Base-by-base conservation (phyloP, 306 rosid genomes). In the Notholithocarpus densiflorus region DNA sequence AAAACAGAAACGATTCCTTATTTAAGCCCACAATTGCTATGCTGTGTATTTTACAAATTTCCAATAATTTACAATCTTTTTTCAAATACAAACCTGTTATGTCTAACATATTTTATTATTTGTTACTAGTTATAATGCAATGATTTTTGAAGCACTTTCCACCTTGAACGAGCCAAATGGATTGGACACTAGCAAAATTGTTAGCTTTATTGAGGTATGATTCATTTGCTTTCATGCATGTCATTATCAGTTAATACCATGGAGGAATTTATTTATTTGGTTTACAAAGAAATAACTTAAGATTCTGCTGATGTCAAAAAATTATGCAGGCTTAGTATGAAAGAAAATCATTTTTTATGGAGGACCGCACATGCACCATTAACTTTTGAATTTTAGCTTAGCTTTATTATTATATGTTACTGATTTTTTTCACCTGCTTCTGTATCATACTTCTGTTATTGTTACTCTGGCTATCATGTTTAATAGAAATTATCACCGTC, bases 61-160 rank as follows among this genome's bases (percentile, higher is more conserved):
- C 19, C 17, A 56, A 45, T 45, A 21, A 23, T 71, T 59, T 24
- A 20, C 48, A 75, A 19, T 65, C 71, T 68, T 43, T 74, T 68
- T 57, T 60, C 31, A 17, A 59, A 52, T 68, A 26, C 13, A 20
- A 40, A 74, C 3, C 21, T 19, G 24, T 7, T 48, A 15, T 37
- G 37, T 75, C 57, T 29, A 40, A 68, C 24, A 74, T 15, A 23
- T 40, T 19, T 27, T 11, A 34, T 20, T 29, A 40, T 68, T 55
- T 72, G 26, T 61, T 11, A 15, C 10, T 78, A 85, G 88, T 81
- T 81, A 52, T 54, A 61, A 80, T 71, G 34, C 79, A 23, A 55
- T 85, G 83, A 85, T 85, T 48, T 78, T 85, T 12, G 88, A 85
- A 81, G 88, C 86, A 45, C 75, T 85, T 43, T 55, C 75, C 29